These are phyloP conservation scores for Pythium rhizo-oryzae DNA, from an alignment of 352 stramenopile genomes.

Conservation along the genomic window DNA sequence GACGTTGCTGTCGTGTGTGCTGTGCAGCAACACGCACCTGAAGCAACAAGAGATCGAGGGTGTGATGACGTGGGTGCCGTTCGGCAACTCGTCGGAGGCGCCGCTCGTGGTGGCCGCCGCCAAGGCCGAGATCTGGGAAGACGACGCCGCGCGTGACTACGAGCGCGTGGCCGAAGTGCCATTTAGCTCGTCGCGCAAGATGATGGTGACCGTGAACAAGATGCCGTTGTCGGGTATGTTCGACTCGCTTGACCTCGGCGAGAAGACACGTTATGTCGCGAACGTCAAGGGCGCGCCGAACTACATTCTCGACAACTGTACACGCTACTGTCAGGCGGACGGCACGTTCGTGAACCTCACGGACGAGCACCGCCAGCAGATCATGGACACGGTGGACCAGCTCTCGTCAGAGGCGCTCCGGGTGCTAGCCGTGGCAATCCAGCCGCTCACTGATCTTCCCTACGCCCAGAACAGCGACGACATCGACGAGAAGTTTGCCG, in stretches of 20 bases:
- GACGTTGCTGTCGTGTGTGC: constrained; percentile 60
- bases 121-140: constrained; percentile 67
- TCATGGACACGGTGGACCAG: constrained; percentile 60
- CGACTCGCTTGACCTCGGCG: constrained; percentile 38
- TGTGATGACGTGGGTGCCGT: constrained; percentile 51
- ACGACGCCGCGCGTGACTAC: constrained; percentile 54
- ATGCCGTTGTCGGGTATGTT: constrained; percentile 46
- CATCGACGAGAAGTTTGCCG: constrained; percentile 70
- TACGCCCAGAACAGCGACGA: constrained; percentile 50
- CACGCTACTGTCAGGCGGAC: constrained; percentile 50
- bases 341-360: constrained; percentile 48
- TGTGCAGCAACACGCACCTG: constrained; percentile 80
- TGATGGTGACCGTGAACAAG: constrained; percentile 89
- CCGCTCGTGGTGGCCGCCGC: constrained; percentile 73
- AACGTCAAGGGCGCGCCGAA: constrained; percentile 74
- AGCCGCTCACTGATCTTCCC: constrained; percentile 52
- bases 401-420: constrained; percentile 80
- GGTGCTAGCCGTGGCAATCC: constrained; percentile 91
- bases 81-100: constrained; percentile 76
- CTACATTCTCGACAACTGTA: constrained; percentile 76
- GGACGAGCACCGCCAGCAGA: constrained; percentile 47
- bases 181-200: constrained; percentile 95
- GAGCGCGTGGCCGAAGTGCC: constrained; percentile 89
- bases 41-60: constrained; percentile 62
- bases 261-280: constrained; percentile 48